Conservation (phyloP, 2,329 filamentous ascomycete genomes). For the Xylaria sp. region DNA sequence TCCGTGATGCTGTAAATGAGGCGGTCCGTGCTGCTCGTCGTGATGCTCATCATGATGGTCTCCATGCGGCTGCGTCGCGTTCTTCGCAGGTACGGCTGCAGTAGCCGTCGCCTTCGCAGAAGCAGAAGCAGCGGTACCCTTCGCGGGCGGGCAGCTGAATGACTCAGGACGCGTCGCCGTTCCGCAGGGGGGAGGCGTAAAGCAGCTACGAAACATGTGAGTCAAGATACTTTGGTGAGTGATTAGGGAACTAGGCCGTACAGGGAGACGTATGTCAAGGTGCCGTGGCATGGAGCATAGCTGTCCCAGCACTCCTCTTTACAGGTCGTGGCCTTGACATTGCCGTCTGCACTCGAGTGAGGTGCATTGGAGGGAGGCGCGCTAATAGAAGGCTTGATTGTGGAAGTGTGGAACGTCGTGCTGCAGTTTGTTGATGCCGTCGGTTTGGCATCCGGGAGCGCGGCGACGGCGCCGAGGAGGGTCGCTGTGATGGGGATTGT, state of each 20-base stretch:
- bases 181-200: slow-evolving; percentile 21
- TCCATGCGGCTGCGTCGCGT: too few relatives aligned
- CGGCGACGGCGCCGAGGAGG: slow-evolving; percentile 4
- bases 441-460: neutral
- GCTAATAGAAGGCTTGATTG: too few relatives aligned
- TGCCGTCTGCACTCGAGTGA: too few relatives aligned
- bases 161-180: slow-evolving; percentile 14
- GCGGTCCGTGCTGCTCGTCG: too few relatives aligned
- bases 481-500: neutral
- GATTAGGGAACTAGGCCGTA: neutral
- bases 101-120: too few relatives aligned
- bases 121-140: neutral
- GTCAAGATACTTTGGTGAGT: neutral
- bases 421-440: neutral
- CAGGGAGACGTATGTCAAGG: slow-evolving; percentile 18
- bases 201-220: slow-evolving; percentile 15
- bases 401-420: slow-evolving; percentile 2
- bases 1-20: too few relatives aligned
- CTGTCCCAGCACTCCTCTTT: slow-evolving; percentile 13
- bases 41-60: too few relatives aligned
- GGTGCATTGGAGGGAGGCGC: too few relatives aligned
- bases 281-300: slow-evolving; percentile 17
- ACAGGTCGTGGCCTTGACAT: neutral
- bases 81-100: too few relatives aligned
- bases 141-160: slow-evolving; percentile 13